These are phyloP conservation scores for Colletotrichum eremochloae DNA, from an alignment of 2,329 filamentous ascomycete species.

Conservation along the genomic window DNA sequence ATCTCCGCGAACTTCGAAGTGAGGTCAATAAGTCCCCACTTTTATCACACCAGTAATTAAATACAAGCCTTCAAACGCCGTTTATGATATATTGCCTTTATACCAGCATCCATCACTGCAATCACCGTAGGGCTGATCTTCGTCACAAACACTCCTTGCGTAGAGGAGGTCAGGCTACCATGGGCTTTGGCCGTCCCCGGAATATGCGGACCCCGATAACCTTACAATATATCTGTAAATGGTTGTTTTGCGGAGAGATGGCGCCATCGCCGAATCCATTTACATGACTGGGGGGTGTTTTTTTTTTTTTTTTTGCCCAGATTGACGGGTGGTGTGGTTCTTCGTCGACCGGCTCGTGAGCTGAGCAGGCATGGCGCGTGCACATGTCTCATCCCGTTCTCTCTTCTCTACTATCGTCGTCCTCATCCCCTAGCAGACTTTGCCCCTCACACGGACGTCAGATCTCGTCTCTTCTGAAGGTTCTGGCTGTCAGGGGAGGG, in stretches of 20 bases:
- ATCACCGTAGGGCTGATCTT: constrained; percentile 31
- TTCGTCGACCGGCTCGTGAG: neutral
- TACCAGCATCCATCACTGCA: neutral
- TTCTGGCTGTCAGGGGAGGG: constrained; percentile 29
- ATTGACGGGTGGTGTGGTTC: neutral
- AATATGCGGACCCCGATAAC: constrained; percentile 30
- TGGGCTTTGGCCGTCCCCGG: constrained; percentile 12
- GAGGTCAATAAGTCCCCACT: constrained; percentile 18
- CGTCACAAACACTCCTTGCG: neutral
- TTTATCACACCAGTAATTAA: constrained; percentile 25
- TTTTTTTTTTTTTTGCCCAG: neutral
- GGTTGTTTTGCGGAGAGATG: neutral
- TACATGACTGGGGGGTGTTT: neutral
- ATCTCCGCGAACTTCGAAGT: constrained; percentile 2
- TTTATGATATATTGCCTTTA: constrained; percentile 25
- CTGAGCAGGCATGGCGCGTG: neutral
- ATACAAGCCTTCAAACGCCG: constrained; percentile 31
- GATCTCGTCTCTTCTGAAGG: constrained; percentile 22
- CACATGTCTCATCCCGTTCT: neutral
- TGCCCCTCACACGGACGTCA: constrained; percentile 6
- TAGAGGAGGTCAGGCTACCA: neutral
- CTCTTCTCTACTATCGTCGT: neutral
- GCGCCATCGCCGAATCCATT: neutral
- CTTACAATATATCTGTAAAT: constrained; percentile 32
- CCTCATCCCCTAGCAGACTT: neutral